Evolutionary conservation across 805 yeast genomes (phyloP).

Genomic region (Isabelozyma rhagii): DNA sequence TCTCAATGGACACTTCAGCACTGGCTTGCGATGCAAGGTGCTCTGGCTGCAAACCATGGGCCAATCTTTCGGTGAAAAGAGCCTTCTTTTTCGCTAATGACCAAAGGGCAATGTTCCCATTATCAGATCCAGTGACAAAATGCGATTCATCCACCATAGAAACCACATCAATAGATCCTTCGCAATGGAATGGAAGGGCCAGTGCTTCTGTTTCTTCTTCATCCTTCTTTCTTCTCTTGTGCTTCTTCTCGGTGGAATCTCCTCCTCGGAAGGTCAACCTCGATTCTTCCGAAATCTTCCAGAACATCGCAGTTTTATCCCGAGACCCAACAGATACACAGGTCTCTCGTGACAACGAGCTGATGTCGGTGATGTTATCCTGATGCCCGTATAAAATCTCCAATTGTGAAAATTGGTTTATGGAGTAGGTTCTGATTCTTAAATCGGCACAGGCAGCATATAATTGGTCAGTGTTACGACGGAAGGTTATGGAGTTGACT

Average conservation of each 20-base stretch:
- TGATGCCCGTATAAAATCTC: slow-evolving; percentile 96
- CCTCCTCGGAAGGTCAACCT: slow-evolving; percentile 93
- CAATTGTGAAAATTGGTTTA: slow-evolving; percentile 82
- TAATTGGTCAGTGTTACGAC: slow-evolving; percentile 77
- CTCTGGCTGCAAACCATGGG: slow-evolving; percentile 69
- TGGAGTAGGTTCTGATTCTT: slow-evolving; percentile 80
- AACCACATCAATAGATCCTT: slow-evolving; percentile 89
- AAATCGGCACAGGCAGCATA: slow-evolving; percentile 93
- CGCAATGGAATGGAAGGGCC: slow-evolving; percentile 46
- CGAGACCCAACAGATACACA: slow-evolving; percentile 96
- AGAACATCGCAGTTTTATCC: slow-evolving; percentile 90
- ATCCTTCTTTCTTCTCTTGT: slow-evolving; percentile 29
- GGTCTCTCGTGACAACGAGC: slow-evolving; percentile 80
- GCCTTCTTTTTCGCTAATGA: slow-evolving; percentile 89
- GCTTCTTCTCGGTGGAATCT: slow-evolving; percentile 50
- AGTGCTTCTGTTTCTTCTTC: slow-evolving; percentile 17
- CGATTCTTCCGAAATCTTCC: slow-evolving; percentile 96
- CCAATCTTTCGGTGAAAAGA: slow-evolving; percentile 58
- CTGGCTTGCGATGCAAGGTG: slow-evolving; percentile 39
- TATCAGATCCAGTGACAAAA: slow-evolving; percentile 93
- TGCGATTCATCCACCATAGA: slow-evolving; percentile 89
- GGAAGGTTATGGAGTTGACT: slow-evolving; percentile 70
- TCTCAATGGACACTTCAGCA: slow-evolving; percentile 54
- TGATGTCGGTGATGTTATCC: slow-evolving; percentile 77
- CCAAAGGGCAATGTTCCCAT: slow-evolving; percentile 90